These are phyloP conservation scores for Candida insectorum DNA, from an alignment of 805 yeast genomes.

Conservation along the genomic window DNA sequence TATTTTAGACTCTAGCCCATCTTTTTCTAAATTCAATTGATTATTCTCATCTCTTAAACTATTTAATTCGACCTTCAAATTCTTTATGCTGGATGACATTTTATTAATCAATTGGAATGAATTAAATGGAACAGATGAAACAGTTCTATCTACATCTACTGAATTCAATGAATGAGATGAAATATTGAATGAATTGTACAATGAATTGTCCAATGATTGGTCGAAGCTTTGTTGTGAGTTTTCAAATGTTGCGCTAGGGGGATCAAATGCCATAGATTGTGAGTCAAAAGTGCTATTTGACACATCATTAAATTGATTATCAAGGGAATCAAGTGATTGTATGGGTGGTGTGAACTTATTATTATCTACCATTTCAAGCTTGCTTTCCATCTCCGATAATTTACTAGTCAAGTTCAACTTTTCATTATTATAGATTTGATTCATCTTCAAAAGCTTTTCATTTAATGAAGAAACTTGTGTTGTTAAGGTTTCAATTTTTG, in stretches of 20 bases:
- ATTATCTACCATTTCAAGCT: no score
- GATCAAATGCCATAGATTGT: no score
- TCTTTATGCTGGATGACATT: conserved; percentile 71
- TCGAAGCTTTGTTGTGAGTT: not conserved
- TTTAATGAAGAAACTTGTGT: conserved; percentile 1
- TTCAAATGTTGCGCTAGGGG: not conserved
- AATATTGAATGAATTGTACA: conserved; percentile 3
- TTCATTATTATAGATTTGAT: conserved; percentile 28
- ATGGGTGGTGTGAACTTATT: not conserved
- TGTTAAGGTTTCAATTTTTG: conserved; percentile 16
- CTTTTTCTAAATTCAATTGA: conserved; percentile 54
- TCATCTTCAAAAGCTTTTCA: conserved; percentile 30
- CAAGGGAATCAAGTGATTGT: not conserved
- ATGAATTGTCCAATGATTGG: not conserved
- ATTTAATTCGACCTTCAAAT: conserved; percentile 74
- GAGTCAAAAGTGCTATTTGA: not conserved
- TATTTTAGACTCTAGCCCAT: conserved; percentile 65
- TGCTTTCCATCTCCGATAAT: conserved; percentile 13
- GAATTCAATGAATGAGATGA: conserved; percentile 5
- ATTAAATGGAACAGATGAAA: conserved; percentile 1
- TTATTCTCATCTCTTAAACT: conserved; percentile 62
- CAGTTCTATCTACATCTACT: conserved; percentile 4
- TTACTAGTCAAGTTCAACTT: conserved; percentile 23
- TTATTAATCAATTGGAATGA: conserved; percentile 65
- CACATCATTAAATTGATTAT: not conserved